Evolutionary conservation across 306 rosid genomes (phyloP).

Genomic region (Vigna mungo): DNA sequence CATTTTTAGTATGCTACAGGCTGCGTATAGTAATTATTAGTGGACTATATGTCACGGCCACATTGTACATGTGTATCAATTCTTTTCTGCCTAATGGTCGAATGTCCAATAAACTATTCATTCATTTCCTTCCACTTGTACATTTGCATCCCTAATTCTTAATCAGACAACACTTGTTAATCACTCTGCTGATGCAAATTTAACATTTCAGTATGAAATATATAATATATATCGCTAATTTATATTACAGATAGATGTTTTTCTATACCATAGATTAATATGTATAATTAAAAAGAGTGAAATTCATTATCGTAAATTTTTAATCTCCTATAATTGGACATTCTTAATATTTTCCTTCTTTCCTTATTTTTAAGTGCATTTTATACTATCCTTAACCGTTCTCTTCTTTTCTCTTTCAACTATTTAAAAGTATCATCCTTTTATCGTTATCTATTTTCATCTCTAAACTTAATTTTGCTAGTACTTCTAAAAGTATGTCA

Average conservation of each 20-base stretch:
- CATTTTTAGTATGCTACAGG: conserved; percentile 23
- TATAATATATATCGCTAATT: background rate
- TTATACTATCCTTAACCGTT: too few species aligned
- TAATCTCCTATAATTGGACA: too few species aligned
- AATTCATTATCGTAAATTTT: too few species aligned
- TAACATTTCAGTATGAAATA: conserved; percentile 6
- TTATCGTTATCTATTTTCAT: too few species aligned
- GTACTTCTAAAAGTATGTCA: too few species aligned
- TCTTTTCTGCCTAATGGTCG: conserved; percentile 28
- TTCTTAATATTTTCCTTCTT: too few species aligned
- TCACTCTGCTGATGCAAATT: background rate
- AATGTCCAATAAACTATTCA: conserved; percentile 20
- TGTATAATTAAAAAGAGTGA: too few species aligned
- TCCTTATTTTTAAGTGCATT: too few species aligned
- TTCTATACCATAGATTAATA: background rate
- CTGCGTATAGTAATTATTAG: background rate
- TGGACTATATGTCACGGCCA: conserved; percentile 13
- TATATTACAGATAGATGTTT: background rate
- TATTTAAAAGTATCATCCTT: too few species aligned
- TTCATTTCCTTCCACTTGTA: background rate
- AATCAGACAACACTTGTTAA: background rate
- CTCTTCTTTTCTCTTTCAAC: too few species aligned
- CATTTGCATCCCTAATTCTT: background rate
- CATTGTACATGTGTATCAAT: conserved; percentile 27
- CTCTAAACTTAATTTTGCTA: too few species aligned